Evolutionary conservation across 768 basidiomycete species (phyloP), one percentile per base, ranked within the genome.

Genomic region (Hysterangium stoloniferum): DNA sequence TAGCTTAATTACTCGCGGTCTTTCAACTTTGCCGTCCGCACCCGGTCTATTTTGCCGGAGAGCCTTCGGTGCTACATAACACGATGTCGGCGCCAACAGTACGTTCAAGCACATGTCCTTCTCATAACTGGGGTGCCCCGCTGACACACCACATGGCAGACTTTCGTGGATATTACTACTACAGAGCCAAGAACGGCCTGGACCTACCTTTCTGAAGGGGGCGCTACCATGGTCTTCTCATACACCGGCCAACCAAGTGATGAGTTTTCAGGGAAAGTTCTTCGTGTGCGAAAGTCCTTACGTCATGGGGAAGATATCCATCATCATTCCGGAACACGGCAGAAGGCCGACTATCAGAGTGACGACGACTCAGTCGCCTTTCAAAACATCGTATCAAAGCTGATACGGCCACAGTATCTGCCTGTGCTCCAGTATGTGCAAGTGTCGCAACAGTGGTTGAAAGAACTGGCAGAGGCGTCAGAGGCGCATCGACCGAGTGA

Each of bases 151-250:
- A n/a, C n/a, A n/a, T n/a, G n/a, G n/a, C n/a, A n/a, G n/a, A n/a
- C n/a, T 22, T 17, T 42, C 20, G 24, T 57, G 58, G 27, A 56
- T 9, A 50, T 67, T 41, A 45, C 57, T 13, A 47, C 64, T 41
- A 72, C 59, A 27, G 59, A 56, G n/a, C 71, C 71, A 1, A 49
- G 19, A 27, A 32, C 43, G 9, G 69, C 87, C 63, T 98, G 94
- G 93, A 67, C 62, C 55, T 98, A 97, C 62, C 68, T 91, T 19
- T 83, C 90, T 0, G 95, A 97, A 69, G 95, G 95, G n/a, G 90
- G 87, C 17, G 86, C 90, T 17, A 86, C 89, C 5, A 79, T 91
- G 57, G 90, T 97, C 13, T 89, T 93, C 65, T 80, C 86, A 6
- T 95, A 94, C 61, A 57, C 60, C 8, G 89, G 92, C 0, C 71